These are phyloP conservation scores for Mycena crocata DNA, from an alignment of 768 basidiomycete species.

Conservation along the genomic window DNA sequence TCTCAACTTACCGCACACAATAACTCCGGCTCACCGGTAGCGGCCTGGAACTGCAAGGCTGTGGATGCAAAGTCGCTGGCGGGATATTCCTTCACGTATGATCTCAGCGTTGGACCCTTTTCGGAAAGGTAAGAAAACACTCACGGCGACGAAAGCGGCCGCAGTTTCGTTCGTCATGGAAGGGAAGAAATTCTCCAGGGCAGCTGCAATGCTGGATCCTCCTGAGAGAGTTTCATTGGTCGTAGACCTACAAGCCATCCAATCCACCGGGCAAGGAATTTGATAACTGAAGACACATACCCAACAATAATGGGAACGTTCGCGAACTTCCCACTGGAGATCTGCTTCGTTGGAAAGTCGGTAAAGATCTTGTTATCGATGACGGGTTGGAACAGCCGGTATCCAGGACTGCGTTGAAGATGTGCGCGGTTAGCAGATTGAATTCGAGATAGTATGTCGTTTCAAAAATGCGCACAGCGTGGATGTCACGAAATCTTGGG, in stretches of 20 bases:
- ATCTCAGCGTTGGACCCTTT: not conserved
- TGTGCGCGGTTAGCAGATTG: too few relatives aligned
- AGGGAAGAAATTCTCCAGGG: slow-evolving; percentile 58
- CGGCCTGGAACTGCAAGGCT: slow-evolving; percentile 54
- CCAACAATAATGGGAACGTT: slow-evolving; percentile 70
- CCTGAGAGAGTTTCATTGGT: slow-evolving; percentile 69
- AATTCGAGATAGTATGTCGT: too few relatives aligned
- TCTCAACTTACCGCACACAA: slow-evolving; percentile 68
- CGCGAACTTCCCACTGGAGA: slow-evolving; percentile 58
- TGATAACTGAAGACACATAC: slow-evolving; percentile 44
- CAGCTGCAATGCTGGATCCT: slow-evolving; percentile 50
- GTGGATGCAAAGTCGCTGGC: slow-evolving; percentile 55
- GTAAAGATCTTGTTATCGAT: slow-evolving; percentile 65
- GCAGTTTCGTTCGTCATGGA: slow-evolving; percentile 53
- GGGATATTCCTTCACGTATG: slow-evolving; percentile 39
- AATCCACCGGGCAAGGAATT: not conserved
- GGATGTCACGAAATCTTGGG: slow-evolving; percentile 55
- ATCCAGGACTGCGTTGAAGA: slow-evolving; percentile 43
- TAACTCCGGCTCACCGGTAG: slow-evolving; percentile 62
- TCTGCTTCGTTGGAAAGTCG: slow-evolving; percentile 60
- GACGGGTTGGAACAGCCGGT: slow-evolving; percentile 63
- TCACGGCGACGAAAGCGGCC: slow-evolving; percentile 48
- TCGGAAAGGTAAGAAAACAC: not conserved
- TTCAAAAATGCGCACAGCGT: slow-evolving; percentile 11
- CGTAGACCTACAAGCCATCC: slow-evolving; percentile 52